These are phyloP conservation scores for Sporothrix globosa DNA, from an alignment of 2,329 filamentous ascomycete species.

Conservation along the genomic window DNA sequence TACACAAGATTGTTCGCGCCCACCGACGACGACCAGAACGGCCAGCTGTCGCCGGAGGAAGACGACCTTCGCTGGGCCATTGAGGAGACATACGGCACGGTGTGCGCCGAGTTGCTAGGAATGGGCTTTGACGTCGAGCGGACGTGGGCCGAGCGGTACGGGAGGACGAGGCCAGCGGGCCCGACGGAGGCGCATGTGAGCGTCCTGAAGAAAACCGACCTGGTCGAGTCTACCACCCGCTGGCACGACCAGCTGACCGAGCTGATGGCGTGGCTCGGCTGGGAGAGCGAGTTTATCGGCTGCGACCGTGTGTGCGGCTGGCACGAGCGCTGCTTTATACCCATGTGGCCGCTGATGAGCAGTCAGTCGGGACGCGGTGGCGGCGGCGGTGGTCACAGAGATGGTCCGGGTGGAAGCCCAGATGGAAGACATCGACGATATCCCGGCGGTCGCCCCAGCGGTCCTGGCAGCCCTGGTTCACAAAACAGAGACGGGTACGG, in stretches of 20 bases:
- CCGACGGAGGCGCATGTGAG: background rate
- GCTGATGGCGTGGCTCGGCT: constrained; percentile 55
- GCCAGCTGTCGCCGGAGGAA: constrained; percentile 45
- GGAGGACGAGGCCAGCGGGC: no score
- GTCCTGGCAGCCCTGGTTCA: constrained; percentile 22
- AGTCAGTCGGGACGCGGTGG: constrained; percentile 26
- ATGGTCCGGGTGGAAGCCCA: background rate
- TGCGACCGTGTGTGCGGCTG: constrained; percentile 49
- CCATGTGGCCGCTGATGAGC: constrained; percentile 53
- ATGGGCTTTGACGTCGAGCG: constrained; percentile 50
- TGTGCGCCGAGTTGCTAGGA: constrained; percentile 49
- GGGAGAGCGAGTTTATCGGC: constrained; percentile 51
- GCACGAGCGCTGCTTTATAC: constrained; percentile 54
- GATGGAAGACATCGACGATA: background rate
- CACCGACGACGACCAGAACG: constrained; percentile 34
- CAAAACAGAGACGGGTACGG: background rate
- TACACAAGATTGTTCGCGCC: constrained; percentile 47
- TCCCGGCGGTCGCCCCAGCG: background rate
- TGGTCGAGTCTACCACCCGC: background rate
- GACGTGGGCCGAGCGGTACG: constrained; percentile 42
- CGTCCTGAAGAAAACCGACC: background rate
- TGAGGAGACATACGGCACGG: constrained; percentile 47
- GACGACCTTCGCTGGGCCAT: constrained; percentile 45
- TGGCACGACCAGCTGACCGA: constrained; percentile 47
- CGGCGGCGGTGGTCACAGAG: background rate